Percentiles rank a stretch among this genome's conserved stretches.
These are phyloP conservation scores for Alectoria sarmentosa DNA, from an alignment of 495 filamentous ascomycete species.

Conservation along the genomic window DNA sequence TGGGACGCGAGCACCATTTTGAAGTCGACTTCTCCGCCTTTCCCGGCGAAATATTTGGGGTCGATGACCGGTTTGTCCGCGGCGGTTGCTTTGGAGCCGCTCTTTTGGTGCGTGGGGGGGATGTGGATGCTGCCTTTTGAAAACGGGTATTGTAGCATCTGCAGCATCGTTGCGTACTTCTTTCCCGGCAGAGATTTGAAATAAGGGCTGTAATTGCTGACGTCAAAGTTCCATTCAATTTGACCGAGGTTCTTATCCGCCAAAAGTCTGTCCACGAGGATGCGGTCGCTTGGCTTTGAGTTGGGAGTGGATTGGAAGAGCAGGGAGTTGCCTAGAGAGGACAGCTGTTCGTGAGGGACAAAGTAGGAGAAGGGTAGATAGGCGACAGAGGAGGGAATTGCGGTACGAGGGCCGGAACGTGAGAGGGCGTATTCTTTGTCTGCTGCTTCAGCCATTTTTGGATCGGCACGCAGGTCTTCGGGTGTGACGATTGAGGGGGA, in stretches of 20 bases:
- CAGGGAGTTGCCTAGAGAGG: conserved; percentile 9
- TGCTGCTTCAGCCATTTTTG: conserved; percentile 30
- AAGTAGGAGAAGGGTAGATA: conserved; percentile 41
- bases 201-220: conserved; percentile 43
- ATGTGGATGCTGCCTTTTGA: conserved; percentile 45
- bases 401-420: conserved; percentile 32
- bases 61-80: conserved; percentile 37
- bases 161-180: conserved; percentile 45
- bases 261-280: conserved; percentile 33
- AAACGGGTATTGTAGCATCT: conserved; percentile 50
- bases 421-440: conserved; percentile 32
- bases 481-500: conserved; percentile 33
- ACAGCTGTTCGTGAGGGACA: conserved; percentile 25
- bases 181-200: conserved; percentile 36
- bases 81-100: conserved; percentile 10
- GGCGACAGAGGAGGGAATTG: conserved; percentile 36
- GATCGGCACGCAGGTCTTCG: conserved; percentile 37
- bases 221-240: conserved; percentile 45
- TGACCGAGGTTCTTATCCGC: conserved; percentile 35
- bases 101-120: conserved; percentile 11
- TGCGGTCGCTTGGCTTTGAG: conserved; percentile 14
- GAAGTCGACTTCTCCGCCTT: conserved; percentile 38
- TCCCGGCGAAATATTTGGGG: conserved; percentile 37
- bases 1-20: conserved; percentile 36
- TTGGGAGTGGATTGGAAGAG: conserved; percentile 13